Evolutionary conservation across 306 rosid species (phyloP).

Genomic region (Alnus rubra): DNA sequence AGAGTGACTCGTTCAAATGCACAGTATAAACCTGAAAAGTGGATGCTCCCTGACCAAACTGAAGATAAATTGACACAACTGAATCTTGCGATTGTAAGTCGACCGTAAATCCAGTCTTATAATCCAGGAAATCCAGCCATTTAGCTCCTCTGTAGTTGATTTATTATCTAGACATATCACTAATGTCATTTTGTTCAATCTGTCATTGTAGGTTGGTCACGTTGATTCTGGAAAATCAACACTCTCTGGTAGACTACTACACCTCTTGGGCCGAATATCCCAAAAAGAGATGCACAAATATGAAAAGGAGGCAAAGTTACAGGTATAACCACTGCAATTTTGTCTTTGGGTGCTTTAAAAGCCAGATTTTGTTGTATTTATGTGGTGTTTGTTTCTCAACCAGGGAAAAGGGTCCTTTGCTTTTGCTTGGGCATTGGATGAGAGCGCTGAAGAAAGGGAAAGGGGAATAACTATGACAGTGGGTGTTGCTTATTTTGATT

Average conservation of each 20-base stretch:
- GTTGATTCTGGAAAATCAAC: constrained; percentile 99
- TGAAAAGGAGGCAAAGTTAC: constrained; percentile 89
- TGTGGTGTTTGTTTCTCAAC: constrained; percentile 13
- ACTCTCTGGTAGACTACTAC: constrained; percentile 88
- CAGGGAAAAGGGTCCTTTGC: constrained; percentile 99
- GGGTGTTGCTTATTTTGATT: constrained; percentile 96
- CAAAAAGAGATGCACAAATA: constrained; percentile 92
- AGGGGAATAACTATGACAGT: constrained; percentile 99
- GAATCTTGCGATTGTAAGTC: constrained; percentile 87
- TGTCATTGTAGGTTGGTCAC: constrained; percentile 85
- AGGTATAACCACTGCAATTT: constrained; percentile 44
- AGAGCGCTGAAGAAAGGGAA: constrained; percentile 97
- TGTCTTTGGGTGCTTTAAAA: constrained; percentile 28
- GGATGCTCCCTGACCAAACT: constrained; percentile 91
- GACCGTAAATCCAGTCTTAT: constrained; percentile 23
- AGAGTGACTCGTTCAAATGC: constrained; percentile 37
- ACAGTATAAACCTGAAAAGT: constrained; percentile 72
- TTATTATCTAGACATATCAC: constrained; percentile 19
- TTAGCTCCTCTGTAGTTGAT: constrained; percentile 1
- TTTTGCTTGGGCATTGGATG: constrained; percentile 98
- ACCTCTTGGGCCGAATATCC: constrained; percentile 80
- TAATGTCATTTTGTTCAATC: constrained; percentile 16
- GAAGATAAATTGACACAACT: constrained; percentile 74
- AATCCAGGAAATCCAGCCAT: constrained; percentile 11
- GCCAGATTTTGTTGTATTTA: constrained; percentile 18